Evolutionary conservation across 805 yeast genomes (phyloP).

Genomic region (Barnettozyma pratensis): DNA sequence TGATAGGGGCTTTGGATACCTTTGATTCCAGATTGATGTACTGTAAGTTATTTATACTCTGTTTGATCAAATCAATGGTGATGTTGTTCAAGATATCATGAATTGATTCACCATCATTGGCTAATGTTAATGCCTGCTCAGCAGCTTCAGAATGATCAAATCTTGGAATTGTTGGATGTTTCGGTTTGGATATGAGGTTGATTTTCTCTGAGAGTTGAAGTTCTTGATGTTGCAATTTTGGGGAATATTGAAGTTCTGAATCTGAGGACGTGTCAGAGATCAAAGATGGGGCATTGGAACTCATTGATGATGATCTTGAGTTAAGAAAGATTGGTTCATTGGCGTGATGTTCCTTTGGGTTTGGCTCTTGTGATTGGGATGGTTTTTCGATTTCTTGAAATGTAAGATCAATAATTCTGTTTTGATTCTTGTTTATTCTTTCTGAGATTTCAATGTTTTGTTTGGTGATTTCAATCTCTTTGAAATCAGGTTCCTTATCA

Average conservation of each 20-base stretch:
- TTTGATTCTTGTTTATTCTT: not conserved
- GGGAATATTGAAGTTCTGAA: not conserved
- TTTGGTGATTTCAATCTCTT: not conserved
- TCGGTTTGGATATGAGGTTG: not conserved
- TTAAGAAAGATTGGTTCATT: not conserved
- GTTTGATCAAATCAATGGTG: conserved; percentile 20
- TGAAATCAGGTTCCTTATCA: not conserved
- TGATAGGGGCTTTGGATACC: too few species aligned
- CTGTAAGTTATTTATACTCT: conserved; percentile 18
- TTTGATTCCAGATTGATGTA: conserved; percentile 16
- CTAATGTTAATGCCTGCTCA: conserved; percentile 16
- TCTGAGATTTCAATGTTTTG: not conserved
- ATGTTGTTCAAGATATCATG: conserved; percentile 15
- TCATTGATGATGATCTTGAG: conserved; percentile 9
- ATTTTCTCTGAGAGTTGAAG: not conserved
- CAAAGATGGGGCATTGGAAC: conserved; percentile 8
- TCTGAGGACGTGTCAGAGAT: conserved; percentile 7
- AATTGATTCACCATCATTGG: conserved; percentile 23
- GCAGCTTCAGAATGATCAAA: conserved; percentile 4
- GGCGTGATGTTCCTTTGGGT: not conserved
- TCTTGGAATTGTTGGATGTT: not conserved
- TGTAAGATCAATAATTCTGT: not conserved
- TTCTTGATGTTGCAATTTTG: not conserved
- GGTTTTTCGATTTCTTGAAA: not conserved
- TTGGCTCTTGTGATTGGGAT: not conserved